Evolutionary conservation across 2,329 filamentous ascomycete genomes (phyloP), one percentile per base, ranked within the genome.

Genomic region (Fusarium sacchari): DNA sequence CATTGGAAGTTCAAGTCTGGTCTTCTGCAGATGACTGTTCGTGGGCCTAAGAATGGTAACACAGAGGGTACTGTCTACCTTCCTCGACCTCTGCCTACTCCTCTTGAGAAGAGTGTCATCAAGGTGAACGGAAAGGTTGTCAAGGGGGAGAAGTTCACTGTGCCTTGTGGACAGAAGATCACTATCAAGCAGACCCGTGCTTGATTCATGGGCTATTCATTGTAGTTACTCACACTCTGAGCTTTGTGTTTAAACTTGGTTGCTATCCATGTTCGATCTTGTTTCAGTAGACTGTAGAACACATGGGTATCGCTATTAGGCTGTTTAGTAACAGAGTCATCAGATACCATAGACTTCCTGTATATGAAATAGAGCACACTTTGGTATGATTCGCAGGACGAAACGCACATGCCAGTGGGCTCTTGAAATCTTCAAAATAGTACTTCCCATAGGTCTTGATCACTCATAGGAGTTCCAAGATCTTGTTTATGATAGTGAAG

Each of bases 1-100:
- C 36, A 66, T 13, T 66, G 47, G 60, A 49, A 57, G 24, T 39
- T 65, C 20, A 37, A 20, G 3, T 56, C 60, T n/a, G 28, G 44
- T 26, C 47, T 65, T 2, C 3, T 65, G 2, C 20, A 65, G 3
- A 57, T 65, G 40, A 64, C 52, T 15, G 17, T 47, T 26, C 24
- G 3, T 0, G 63, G 22, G 6, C 7, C 52, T 0, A 43, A 32
- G 44, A 42, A 17, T 22, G 63, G 9, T 9, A 22, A 22, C 3
- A 65, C 47, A 0, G 2, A 3, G 0, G 63, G 63, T 1, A 64
- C 47, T 32, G 15, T 64, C 1, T 40, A 47, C 2, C 40, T 57
- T 24, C 63, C 63, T n/a, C 3, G 34, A 1, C n/a, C 10, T 3
- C 32, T 64, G 0, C 63, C n/a, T 12, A 10, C 34, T 5, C 3